Percentiles rank a stretch among this genome's conserved stretches.
phyloP scores from a whole-genome alignment of 192 early-diverging fungal genomes.

The Coemansia aciculifera region DNA sequence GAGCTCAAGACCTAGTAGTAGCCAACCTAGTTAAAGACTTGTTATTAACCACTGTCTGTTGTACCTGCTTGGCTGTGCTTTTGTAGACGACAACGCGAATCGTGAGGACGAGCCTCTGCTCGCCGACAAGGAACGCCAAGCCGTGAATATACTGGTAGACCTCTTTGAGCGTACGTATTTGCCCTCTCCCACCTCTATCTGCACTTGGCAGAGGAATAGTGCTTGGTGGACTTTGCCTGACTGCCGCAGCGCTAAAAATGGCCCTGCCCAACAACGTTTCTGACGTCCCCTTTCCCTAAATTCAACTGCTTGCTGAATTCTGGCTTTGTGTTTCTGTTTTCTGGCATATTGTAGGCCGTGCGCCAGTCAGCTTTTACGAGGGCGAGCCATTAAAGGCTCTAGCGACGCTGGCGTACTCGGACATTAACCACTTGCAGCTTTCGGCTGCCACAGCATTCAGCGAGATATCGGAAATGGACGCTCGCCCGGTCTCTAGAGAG shows the following conservation, averaged over 20 bases:
- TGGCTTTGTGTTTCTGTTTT: not conserved
- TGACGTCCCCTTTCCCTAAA: not conserved
- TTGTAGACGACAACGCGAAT: constrained; percentile 40
- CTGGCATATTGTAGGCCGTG: constrained; percentile 58
- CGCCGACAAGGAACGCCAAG: constrained; percentile 49
- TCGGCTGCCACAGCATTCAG: constrained; percentile 87
- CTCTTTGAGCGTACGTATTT: constrained; percentile 51
- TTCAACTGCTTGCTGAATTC: constrained; percentile 1
- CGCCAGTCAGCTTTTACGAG: constrained; percentile 80
- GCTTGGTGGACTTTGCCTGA: constrained; percentile 2
- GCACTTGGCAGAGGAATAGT: constrained; percentile 3
- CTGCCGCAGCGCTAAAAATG: not conserved
- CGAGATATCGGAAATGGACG: constrained; percentile 86
- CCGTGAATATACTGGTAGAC: constrained; percentile 53
- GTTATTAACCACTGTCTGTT: not conserved
- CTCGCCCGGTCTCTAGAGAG: constrained; percentile 71
- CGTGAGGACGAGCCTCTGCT: constrained; percentile 51
- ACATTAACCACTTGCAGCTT: constrained; percentile 80
- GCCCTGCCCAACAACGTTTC: constrained; percentile 4
- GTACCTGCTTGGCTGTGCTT: not conserved
- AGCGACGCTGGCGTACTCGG: constrained; percentile 81
- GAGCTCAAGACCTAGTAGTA: not conserved
- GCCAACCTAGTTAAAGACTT: not conserved
- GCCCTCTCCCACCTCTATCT: not conserved
- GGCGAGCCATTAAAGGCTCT: constrained; percentile 78